Percentiles rank a stretch among this genome's conserved stretches.
Conservation (phyloP, 768 basidiomycete species). For the Termitomyces sp. region DNA sequence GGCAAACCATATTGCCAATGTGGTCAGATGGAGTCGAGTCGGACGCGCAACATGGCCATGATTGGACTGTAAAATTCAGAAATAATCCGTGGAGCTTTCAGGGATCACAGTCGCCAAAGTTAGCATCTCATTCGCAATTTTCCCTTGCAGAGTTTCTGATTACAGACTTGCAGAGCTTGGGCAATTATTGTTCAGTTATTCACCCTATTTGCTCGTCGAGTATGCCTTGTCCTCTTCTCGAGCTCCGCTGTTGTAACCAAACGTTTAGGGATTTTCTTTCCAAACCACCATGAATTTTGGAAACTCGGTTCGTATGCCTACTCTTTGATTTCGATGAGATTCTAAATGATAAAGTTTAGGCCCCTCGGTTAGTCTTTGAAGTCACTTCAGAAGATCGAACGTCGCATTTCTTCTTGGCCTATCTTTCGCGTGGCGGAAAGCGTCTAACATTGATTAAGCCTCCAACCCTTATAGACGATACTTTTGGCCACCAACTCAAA, state of each 20-base stretch:
- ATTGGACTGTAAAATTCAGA: slow-evolving; percentile 60
- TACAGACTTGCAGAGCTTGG: slow-evolving; percentile 40
- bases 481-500: slow-evolving; percentile 34
- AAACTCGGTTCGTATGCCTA: slow-evolving; percentile 37
- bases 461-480: slow-evolving; percentile 35
- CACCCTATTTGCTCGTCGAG: slow-evolving; percentile 52
- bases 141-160: slow-evolving; percentile 1
- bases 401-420: slow-evolving; percentile 60
- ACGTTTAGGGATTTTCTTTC: slow-evolving; percentile 62
- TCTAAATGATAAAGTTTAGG: slow-evolving; percentile 17
- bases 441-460: slow-evolving; percentile 46
- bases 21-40: slow-evolving; percentile 65
- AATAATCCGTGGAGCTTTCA: slow-evolving; percentile 65
- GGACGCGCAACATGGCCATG: slow-evolving; percentile 35
- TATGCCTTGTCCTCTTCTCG: slow-evolving; percentile 25
- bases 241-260: slow-evolving; percentile 4
- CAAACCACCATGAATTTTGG: slow-evolving; percentile 56
- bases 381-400: slow-evolving; percentile 41
- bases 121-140: slow-evolving; percentile 15
- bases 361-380: slow-evolving; percentile 66
- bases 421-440: slow-evolving; percentile 57
- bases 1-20: slow-evolving; percentile 48
- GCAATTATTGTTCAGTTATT: slow-evolving; percentile 58
- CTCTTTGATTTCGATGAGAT: neutral
- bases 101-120: slow-evolving; percentile 52